These are phyloP conservation scores for Botrytis elliptica DNA, from an alignment of 2,329 filamentous ascomycete genomes.

Conservation along the genomic window DNA sequence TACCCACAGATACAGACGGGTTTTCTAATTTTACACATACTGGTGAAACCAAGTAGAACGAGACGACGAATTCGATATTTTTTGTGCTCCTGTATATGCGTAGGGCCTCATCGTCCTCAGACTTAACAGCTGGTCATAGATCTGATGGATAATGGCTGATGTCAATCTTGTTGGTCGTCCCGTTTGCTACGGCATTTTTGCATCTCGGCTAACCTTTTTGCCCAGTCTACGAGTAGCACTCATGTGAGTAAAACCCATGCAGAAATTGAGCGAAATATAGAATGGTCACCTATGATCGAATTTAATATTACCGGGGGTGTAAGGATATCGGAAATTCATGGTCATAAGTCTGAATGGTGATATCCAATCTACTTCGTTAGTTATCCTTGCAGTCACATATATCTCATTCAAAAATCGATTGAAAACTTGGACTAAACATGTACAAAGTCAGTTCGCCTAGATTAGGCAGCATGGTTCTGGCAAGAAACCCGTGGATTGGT, in stretches of 20 bases:
- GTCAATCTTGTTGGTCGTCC: not conserved
- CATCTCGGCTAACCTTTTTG: not conserved
- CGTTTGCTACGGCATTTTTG: not conserved
- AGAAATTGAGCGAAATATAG: not conserved
- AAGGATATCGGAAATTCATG: not conserved
- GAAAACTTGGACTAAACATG: not conserved
- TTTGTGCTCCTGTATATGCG: not conserved
- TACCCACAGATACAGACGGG: no score
- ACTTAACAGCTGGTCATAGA: not conserved
- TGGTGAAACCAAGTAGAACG: not conserved
- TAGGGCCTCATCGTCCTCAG: no score
- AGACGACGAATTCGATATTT: no score
- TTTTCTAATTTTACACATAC: not conserved
- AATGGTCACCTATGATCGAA: not conserved
- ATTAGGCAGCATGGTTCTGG: not conserved
- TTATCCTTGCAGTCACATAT: not conserved
- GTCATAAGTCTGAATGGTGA: not conserved
- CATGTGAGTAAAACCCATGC: not conserved
- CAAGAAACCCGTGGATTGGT: not conserved
- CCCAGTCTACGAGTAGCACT: not conserved
- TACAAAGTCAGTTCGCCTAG: not conserved
- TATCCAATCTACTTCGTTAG: not conserved
- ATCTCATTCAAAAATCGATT: not conserved
- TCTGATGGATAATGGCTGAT: not conserved
- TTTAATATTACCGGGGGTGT: not conserved